A percentile compares a stretch with the other conserved stretches of the same genome.
These are phyloP conservation scores for Saturnispora sanitii DNA, from an alignment of 805 yeast genomes.

Conservation along the genomic window DNA sequence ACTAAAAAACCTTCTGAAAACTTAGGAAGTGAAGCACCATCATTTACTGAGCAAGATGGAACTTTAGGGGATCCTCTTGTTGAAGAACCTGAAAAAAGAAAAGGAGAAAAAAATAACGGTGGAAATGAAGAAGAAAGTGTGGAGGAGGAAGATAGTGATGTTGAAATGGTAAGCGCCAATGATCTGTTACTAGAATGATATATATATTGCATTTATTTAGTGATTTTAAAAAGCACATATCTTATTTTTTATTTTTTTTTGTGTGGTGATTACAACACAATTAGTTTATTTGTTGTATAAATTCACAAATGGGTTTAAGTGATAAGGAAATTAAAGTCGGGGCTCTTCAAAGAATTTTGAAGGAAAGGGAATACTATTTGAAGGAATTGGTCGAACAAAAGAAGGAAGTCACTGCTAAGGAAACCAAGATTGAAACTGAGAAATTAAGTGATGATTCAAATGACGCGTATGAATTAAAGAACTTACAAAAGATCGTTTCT, in stretches of 20 bases:
- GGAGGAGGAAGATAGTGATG: background rate
- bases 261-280: no score
- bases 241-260: background rate
- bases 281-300: background rate
- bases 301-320: constrained; percentile 47
- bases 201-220: background rate
- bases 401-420: constrained; percentile 14
- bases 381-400: constrained; percentile 37
- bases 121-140: background rate
- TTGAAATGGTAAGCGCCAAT: constrained; percentile 4
- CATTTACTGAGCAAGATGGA: no score
- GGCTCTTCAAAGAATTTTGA: constrained; percentile 58
- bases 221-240: background rate
- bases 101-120: background rate
- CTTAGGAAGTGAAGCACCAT: background rate
- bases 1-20: background rate
- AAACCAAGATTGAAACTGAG: constrained; percentile 15
- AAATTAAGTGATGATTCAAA: constrained; percentile 19
- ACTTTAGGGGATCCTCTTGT: background rate
- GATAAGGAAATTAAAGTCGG: constrained; percentile 59
- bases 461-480: constrained; percentile 4
- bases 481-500: constrained; percentile 15
- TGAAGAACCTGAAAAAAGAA: background rate
- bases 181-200: background rate
- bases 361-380: constrained; percentile 54